Evolutionary conservation across 129 eudicot genomes (phyloP), one percentile per base, ranked within the genome.

Genomic region (Escallonia herrerae): DNA sequence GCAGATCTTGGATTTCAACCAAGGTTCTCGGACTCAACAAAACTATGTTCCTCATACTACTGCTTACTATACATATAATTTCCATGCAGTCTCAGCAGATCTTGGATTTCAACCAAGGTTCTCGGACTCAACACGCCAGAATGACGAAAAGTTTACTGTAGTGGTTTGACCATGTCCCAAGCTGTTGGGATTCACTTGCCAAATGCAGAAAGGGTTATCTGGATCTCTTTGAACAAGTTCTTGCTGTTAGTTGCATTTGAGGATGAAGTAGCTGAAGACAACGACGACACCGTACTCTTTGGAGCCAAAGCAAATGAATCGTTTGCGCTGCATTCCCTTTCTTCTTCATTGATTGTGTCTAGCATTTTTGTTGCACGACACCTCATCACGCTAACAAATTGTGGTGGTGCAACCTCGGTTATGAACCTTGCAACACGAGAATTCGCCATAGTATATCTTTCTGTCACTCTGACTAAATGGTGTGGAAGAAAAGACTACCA

Each of bases 281-380:
- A 49, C 10, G n/a, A 51, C 42, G 60, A 46, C 0, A 15, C 40
- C 1, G 14, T 15, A 57, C n/a, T 56, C 55, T 67, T 66, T 10
- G 63, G 37, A 48, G 42, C 7, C 47, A 14, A 48, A 11, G 63
- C 14, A 48, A 15, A 60, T n/a, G 62, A 66, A 40, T 72, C 74
- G 13, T 44, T 50, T 48, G 66, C 40, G 9, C 57, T 64, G 56
- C 61, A 33, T 60, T 83, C 84, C 64, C 73, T 75, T n/a, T 82
- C 84, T 2, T 83, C 85, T 70, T 83, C 89, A 5, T 60, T 72
- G 22, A 83, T 83, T 1, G 89, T 83, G 49, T 79, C 89, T 53
- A 83, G 48, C 73, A 83, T 73, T 62, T 73, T 74, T 15, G 73
- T 48, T 15, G 78, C 62, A 1, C 76, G 71, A 3, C 45, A 70